phyloP scores from a whole-genome alignment of 345 rosid species.

The Brassica cretica region DNA sequence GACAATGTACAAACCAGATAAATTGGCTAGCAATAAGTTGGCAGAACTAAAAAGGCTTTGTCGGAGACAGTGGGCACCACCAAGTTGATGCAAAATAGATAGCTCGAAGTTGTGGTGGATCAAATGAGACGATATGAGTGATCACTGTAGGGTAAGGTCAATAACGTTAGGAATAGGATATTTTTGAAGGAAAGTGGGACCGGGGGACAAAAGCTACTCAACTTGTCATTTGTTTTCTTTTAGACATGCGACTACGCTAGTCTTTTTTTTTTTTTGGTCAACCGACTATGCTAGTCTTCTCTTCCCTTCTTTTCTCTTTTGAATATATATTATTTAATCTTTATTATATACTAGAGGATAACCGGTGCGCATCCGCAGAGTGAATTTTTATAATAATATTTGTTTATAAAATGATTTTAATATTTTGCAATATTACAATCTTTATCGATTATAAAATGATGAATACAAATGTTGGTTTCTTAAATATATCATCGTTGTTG shows the following conservation, averaged over 20 bases:
- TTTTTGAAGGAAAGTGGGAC: constrained; percentile 18
- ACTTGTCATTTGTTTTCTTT: neutral
- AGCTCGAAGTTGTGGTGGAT: neutral
- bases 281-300: too few species aligned
- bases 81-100: neutral
- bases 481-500: too few species aligned
- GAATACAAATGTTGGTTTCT: too few species aligned
- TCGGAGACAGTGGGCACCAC: neutral
- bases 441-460: too few species aligned
- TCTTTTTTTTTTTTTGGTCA: too few species aligned
- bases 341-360: neutral
- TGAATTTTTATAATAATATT: too few species aligned
- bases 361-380: too few species aligned
- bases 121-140: neutral
- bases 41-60: neutral
- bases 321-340: too few species aligned
- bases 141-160: neutral
- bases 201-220: constrained; percentile 10
- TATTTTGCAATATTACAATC: too few species aligned
- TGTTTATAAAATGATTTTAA: too few species aligned
- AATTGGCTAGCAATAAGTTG: neutral
- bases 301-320: neutral
- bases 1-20: neutral
- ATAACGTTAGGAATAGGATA: neutral
- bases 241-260: neutral